phyloP scores from a whole-genome alignment of 148 eudicot genomes.

The Rhododendron mucronatum region DNA sequence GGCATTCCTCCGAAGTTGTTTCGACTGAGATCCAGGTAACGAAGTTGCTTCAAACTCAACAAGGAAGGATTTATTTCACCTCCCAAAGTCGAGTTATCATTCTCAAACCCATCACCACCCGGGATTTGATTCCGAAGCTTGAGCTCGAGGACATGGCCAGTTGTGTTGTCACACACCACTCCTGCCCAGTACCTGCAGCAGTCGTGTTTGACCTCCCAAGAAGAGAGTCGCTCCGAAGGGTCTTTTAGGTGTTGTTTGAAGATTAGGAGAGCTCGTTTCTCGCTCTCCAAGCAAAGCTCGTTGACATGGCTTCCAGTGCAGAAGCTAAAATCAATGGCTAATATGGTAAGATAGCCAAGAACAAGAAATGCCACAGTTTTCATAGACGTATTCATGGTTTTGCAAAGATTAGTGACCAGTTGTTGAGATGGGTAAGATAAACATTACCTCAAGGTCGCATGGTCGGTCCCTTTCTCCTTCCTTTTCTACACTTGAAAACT shows the following conservation, averaged over 20 bases:
- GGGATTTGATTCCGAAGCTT: neutral
- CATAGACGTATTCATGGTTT: too few species aligned
- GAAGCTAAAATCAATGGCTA: neutral
- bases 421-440: too few species aligned
- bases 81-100: neutral
- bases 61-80: neutral
- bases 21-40: conserved; percentile 7
- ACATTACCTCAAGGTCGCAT: too few species aligned
- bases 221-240: neutral
- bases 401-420: too few species aligned
- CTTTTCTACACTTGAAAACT: neutral
- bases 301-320: neutral
- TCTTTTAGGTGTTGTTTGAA: neutral
- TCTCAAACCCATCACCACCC: too few species aligned
- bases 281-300: neutral
- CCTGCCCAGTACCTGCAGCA: conserved; percentile 7
- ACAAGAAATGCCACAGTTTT: too few species aligned
- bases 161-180: neutral
- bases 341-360: neutral
- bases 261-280: neutral
- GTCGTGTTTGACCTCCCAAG: neutral
- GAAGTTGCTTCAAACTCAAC: conserved; percentile 2
- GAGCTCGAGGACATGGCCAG: neutral
- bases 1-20: conserved; percentile 7
- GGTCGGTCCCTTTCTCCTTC: too few species aligned